Evolutionary conservation across 2,329 filamentous ascomycete genomes (phyloP).

Genomic region (Penicillium sp.): DNA sequence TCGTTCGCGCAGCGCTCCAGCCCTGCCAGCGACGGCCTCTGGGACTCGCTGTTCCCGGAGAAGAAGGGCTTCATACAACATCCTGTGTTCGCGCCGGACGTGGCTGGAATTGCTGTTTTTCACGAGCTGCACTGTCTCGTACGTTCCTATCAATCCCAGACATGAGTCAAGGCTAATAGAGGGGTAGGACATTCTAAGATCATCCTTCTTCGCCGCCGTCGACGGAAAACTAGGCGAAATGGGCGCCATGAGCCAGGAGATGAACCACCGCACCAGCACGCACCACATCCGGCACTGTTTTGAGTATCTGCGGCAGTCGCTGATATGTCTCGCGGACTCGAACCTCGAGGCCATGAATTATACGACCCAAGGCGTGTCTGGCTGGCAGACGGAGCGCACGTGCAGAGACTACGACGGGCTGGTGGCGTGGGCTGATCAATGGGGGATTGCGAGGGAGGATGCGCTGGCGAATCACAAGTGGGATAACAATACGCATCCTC

Average conservation of each 20-base stretch:
- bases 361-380: background rate
- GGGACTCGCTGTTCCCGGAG: constrained; percentile 1
- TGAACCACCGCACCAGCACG: background rate
- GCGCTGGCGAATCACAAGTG: background rate
- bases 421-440: background rate
- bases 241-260: background rate
- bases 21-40: background rate
- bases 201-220: background rate
- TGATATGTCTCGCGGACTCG: constrained; percentile 5
- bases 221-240: background rate
- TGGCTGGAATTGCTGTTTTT: constrained; percentile 1
- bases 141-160: no score
- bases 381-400: background rate
- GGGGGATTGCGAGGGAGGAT: background rate
- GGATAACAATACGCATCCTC: no score
- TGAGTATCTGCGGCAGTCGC: constrained; percentile 7
- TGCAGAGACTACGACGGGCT: background rate
- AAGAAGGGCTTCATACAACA: constrained; percentile 3
- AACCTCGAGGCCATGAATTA: constrained; percentile 1
- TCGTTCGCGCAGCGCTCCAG: no score
- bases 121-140: constrained; percentile 6
- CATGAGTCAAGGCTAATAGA: background rate
- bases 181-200: constrained; percentile 3
- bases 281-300: constrained; percentile 8
- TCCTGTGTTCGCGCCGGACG: constrained; percentile 2